Evolutionary conservation across 106 monocot species (phyloP).

Genomic region (Platanthera guangdongensis): DNA sequence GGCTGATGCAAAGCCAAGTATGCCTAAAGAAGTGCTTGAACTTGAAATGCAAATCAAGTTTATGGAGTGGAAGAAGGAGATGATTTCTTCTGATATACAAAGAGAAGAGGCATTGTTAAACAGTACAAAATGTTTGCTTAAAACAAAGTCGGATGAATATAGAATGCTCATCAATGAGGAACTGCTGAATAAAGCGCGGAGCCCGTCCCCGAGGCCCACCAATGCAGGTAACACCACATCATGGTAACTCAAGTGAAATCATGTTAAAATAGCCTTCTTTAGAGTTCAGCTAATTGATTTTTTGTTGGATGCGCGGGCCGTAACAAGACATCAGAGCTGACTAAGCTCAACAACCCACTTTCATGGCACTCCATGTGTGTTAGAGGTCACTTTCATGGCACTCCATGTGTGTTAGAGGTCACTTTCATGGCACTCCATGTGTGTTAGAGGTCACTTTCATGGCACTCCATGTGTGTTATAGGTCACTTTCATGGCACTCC

Average conservation of each 20-base stretch:
- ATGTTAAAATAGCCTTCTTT: neutral
- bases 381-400: no score
- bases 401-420: no score
- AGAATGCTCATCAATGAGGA: slow-evolving; percentile 10
- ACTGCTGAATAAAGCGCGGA: slow-evolving; percentile 4
- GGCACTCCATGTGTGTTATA: no score
- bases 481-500: no score
- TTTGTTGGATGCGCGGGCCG: no score
- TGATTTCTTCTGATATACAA: slow-evolving; percentile 56
- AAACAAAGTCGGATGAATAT: slow-evolving; percentile 10
- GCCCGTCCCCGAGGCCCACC: neutral
- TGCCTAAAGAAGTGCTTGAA: slow-evolving; percentile 30
- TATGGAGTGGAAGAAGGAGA: slow-evolving; percentile 66
- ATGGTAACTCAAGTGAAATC: neutral
- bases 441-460: no score
- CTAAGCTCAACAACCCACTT: no score
- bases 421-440: no score
- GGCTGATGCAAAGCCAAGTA: slow-evolving; percentile 19
- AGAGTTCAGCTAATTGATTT: neutral
- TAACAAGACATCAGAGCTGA: no score
- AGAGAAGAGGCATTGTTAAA: slow-evolving; percentile 56
- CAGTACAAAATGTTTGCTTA: slow-evolving; percentile 4
- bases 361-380: no score
- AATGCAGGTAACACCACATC: slow-evolving; percentile 2
- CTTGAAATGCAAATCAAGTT: slow-evolving; percentile 50